Evolutionary conservation across 2,329 filamentous ascomycete genomes (phyloP), one percentile per base, ranked within the genome.

Genomic region (Exserohilum rostratum): DNA sequence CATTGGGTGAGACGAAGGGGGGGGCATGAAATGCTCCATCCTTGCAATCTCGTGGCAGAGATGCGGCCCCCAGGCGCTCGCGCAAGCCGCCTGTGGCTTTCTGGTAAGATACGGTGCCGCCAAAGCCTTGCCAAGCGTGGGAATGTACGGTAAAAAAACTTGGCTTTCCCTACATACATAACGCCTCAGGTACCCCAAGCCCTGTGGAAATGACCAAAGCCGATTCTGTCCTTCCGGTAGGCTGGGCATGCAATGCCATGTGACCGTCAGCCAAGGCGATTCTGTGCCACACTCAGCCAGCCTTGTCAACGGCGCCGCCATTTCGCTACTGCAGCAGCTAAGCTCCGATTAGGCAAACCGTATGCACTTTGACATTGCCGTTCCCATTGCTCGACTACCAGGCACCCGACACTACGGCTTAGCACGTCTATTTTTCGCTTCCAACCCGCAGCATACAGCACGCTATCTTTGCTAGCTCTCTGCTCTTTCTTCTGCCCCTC

Each of bases 91-190:
- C 13, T 15, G 38, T 53, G 50, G 50, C 44, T 43, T 15, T 20
- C 22, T 40, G 46, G 25, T 20, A 11, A 44, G 39, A 46, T 45
- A 35, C 15, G 17, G 46, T 50, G 47, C 40, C 51, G 46, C 34
- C 22, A 17, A 29, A 22, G 18, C n/a, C 13, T 42, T 35, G 22
- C 22, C 15, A 5, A 6, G 11, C 33, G 18, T 13, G 18, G 29
- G 17, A 13, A 49, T 25, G 20, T n/a, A 25, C 33, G 13, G 31
- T 9, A 15, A 22, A 31, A n/a, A 9, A 31, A 6, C 17, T 25
- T 27, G 37, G 18, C 15, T 46, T 34, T 9, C 18, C 4, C 22
- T 25, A 7, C 22, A 25, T 25, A 25, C 22, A 25, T 25, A 7
- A 7, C 22, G 22, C 22, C 22, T 25, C 22, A 25, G 22, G 22